These are phyloP conservation scores for Fulvia fulva DNA, from an alignment of 2,329 filamentous ascomycete species.

Conservation along the genomic window DNA sequence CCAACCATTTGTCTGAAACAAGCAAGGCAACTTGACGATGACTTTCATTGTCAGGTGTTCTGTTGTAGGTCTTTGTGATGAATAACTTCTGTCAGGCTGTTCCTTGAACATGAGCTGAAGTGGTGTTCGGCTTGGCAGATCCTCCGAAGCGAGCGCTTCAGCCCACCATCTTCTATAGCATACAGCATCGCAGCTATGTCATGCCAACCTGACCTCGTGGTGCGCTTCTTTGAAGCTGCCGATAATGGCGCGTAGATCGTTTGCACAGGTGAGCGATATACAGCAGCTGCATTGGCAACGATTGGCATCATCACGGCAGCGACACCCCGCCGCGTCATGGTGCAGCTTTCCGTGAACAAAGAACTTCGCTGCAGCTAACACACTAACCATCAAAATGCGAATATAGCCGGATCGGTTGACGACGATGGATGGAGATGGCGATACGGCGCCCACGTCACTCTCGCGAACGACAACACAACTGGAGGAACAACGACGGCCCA, in stretches of 20 bases:
- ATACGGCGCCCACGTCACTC: neutral
- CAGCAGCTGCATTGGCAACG: neutral
- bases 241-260: neutral
- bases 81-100: too few relatives aligned
- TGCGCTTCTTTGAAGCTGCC: neutral
- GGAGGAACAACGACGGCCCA: conserved; percentile 8
- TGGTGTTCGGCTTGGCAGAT: too few relatives aligned
- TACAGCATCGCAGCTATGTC: neutral
- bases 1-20: too few relatives aligned
- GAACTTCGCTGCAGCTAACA: neutral
- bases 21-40: too few relatives aligned
- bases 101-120: too few relatives aligned
- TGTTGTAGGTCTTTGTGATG: too few relatives aligned
- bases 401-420: neutral
- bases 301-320: neutral
- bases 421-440: conserved; percentile 2
- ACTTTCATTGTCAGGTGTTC: too few relatives aligned
- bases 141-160: too few relatives aligned
- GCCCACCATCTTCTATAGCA: too few relatives aligned
- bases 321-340: neutral
- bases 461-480: conserved; percentile 9
- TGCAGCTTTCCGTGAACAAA: neutral
- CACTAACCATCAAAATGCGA: neutral
- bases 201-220: neutral
- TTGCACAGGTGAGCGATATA: neutral